Base-by-base conservation (phyloP, 352 stramenopile genomes). In the Pythium biforme region DNA sequence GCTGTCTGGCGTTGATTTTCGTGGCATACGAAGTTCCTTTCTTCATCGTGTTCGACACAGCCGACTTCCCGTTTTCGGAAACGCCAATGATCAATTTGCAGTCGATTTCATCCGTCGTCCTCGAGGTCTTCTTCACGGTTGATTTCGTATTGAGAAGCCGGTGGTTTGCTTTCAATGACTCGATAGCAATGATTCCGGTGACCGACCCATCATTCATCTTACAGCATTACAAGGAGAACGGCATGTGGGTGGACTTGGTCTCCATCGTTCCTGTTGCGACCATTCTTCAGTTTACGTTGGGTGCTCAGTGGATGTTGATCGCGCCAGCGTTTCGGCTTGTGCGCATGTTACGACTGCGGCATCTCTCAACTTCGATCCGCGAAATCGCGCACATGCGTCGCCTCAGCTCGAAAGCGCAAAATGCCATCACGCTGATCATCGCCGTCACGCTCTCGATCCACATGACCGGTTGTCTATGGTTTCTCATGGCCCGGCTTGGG, bases 111-210 rank as follows among this genome's bases (percentile, higher is more conserved):
- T 84, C 77, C 4, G 54, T 89, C 12, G 34, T 84, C 23, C 72
- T 81, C 1, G 83, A 93, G 33, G 1, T 70, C 0, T 88, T 90
- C 34, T 89, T 88, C 56, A 55, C 81, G 19, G 49, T 60, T 0
- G 77, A 91, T 49, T 81, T 93, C 29, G 51, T 81, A 4, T 58
- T 90, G 26, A 71, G 77, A 33, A 63, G 61, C 11, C 71, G 80
- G 1, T 81, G 72, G 29, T 91, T 93, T 54, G 83, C 83, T 4
- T 93, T 83, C 50, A 68, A 89, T 15, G 82, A 93, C 58, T 63
- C 80, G 6, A 62, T 88, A 19, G 76, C 78, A 3, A 77, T 88
- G 51, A 82, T 91, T 23, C 75, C 76, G 0, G 81, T 93, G 15
- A 86, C 60, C 6, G 81, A 91, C 41, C 19, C 78, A 2, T 70